phyloP scores from a whole-genome alignment of 768 basidiomycete species.

The Fibroporia radiculosa region DNA sequence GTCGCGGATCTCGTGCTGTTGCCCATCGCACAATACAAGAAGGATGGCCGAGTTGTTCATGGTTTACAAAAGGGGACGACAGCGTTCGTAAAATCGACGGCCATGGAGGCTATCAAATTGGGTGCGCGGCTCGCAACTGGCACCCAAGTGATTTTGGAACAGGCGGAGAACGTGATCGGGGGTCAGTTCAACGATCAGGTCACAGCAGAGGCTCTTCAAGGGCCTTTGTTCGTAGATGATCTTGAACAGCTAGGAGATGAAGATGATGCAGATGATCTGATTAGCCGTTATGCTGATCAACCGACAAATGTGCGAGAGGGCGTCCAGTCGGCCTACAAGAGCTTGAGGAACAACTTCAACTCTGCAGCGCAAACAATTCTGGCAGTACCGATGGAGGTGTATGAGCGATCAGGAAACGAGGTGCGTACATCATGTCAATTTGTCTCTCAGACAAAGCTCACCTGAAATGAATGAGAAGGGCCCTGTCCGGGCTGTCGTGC shows the following conservation, averaged over 20 bases:
- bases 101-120: conserved; percentile 90
- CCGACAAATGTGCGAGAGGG: conserved; percentile 81
- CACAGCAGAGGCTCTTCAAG: conserved; percentile 58
- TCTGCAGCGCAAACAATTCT: conserved; percentile 97
- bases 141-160: conserved; percentile 95
- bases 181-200: conserved; percentile 62
- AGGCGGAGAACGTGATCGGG: conserved; percentile 86
- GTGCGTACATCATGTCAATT: conserved; percentile 33
- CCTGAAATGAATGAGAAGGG: conserved; percentile 45
- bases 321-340: conserved; percentile 85
- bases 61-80: conserved; percentile 93
- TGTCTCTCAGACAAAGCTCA: conserved; percentile 1
- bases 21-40: conserved; percentile 96
- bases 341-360: conserved; percentile 77
- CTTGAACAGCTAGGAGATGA: conserved; percentile 31
- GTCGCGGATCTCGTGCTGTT: conserved; percentile 93
- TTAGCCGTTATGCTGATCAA: conserved; percentile 91
- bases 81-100: conserved; percentile 89
- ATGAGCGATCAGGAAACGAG: conserved; percentile 89
- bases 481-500: conserved; percentile 86
- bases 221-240: conserved; percentile 19
- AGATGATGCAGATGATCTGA: conserved; percentile 43
- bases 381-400: conserved; percentile 98
- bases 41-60: conserved; percentile 86
- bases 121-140: conserved; percentile 93